Conservation (phyloP, 148 eudicot species). For the Camellia granthamiana region DNA sequence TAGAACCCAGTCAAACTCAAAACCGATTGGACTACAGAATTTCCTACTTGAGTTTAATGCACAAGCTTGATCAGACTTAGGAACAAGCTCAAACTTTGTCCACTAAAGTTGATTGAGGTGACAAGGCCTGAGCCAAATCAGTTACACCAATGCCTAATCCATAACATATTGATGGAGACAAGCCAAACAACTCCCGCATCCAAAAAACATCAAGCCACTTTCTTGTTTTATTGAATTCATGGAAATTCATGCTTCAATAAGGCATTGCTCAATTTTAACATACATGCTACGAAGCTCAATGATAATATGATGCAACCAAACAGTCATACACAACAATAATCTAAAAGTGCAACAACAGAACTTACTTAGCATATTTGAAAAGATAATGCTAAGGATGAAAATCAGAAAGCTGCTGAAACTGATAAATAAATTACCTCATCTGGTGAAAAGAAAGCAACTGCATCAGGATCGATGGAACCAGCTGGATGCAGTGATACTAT, state of each 20-base stretch:
- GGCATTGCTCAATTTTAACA: background rate
- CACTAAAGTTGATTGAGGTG: background rate
- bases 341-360: background rate
- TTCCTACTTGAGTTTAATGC: background rate
- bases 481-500: conserved; percentile 81
- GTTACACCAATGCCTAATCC: background rate
- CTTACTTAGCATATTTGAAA: background rate
- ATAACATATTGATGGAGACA: background rate
- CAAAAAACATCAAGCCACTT: background rate
- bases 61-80: background rate
- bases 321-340: background rate
- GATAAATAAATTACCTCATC: conserved; percentile 66
- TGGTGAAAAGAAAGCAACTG: conserved; percentile 90
- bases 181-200: background rate
- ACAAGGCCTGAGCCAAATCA: background rate
- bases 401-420: conserved; percentile 1
- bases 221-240: background rate
- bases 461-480: conserved; percentile 86
- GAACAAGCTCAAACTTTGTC: background rate
- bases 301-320: background rate
- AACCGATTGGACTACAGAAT: background rate
- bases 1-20: background rate
- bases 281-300: background rate
- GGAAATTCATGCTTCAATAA: background rate
- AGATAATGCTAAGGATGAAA: background rate